Conservation (phyloP, 2,329 filamentous ascomycete species). For the Colletotrichum neosansevieriae region DNA sequence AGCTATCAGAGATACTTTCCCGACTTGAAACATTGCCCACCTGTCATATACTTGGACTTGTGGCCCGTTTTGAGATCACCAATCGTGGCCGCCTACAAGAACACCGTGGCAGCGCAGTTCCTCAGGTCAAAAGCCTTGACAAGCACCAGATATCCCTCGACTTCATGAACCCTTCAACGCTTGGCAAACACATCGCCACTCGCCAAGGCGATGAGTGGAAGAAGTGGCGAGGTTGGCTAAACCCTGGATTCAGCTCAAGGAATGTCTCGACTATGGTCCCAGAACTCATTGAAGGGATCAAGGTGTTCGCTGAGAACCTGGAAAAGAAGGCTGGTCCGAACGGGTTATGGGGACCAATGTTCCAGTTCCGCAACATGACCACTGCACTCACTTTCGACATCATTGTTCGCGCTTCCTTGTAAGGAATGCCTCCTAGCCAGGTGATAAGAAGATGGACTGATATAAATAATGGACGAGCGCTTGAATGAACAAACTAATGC, state of each 20-base stretch:
- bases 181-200: conserved; percentile 15
- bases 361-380: conserved; percentile 31
- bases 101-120: conserved; percentile 40
- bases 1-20: conserved; percentile 28
- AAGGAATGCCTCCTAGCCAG: not conserved
- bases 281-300: conserved; percentile 21
- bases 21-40: conserved; percentile 34
- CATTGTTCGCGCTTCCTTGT: conserved; percentile 46
- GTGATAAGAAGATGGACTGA: not conserved
- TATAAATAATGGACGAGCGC: conserved; percentile 45
- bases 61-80: conserved; percentile 41
- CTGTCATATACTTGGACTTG: conserved; percentile 42
- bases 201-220: conserved; percentile 31
- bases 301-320: conserved; percentile 17
- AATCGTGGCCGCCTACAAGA: conserved; percentile 33
- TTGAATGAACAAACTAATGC: conserved; percentile 46
- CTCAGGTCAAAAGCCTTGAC: conserved; percentile 31
- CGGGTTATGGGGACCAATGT: conserved; percentile 25
- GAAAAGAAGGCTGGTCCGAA: not conserved
- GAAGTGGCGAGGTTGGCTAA: conserved; percentile 49
- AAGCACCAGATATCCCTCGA: conserved; percentile 28
- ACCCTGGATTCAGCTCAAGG: conserved; percentile 48
- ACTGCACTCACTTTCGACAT: conserved; percentile 42
- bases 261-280: conserved; percentile 17
- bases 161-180: conserved; percentile 30